Conservation (phyloP, 345 rosid genomes). For the Dovyalis caffra region DNA sequence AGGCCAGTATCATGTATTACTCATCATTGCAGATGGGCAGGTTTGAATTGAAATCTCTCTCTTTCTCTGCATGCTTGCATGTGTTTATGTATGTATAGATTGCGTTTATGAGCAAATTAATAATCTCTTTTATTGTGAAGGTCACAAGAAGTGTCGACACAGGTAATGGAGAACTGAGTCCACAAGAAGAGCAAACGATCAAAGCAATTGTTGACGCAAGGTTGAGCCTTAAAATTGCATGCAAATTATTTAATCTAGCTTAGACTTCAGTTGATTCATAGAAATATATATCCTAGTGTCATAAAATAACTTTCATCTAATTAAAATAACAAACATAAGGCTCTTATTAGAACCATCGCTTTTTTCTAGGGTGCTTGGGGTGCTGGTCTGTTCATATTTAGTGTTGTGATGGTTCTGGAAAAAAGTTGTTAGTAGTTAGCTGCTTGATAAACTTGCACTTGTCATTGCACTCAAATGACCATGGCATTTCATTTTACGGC, state of each 20-base stretch:
- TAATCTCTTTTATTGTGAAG: conserved; percentile 26
- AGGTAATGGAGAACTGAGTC: conserved; percentile 42
- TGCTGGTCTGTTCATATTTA: not conserved
- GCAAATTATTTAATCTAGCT: not conserved
- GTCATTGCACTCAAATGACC: no score
- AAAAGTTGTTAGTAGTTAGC: not conserved
- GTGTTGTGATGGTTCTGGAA: not conserved
- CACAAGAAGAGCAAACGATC: conserved; percentile 62
- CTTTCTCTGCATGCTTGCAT: not conserved
- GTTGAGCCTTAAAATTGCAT: conserved; percentile 22
- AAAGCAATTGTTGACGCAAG: conserved; percentile 60
- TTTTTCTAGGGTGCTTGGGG: not conserved
- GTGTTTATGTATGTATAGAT: not conserved
- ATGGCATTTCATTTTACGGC: no score
- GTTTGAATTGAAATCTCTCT: conserved; percentile 28
- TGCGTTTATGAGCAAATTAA: not conserved
- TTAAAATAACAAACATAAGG: no score
- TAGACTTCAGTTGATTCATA: not conserved
- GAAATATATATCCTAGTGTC: no score
- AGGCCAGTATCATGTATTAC: conserved; percentile 76
- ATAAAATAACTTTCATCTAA: no score
- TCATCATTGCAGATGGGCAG: conserved; percentile 83
- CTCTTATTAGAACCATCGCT: no score
- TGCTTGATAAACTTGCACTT: no score
- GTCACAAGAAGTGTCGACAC: conserved; percentile 57